phyloP scores from a whole-genome alignment of 352 stramenopile genomes.

The Phytopythium chamaehyphon region DNA sequence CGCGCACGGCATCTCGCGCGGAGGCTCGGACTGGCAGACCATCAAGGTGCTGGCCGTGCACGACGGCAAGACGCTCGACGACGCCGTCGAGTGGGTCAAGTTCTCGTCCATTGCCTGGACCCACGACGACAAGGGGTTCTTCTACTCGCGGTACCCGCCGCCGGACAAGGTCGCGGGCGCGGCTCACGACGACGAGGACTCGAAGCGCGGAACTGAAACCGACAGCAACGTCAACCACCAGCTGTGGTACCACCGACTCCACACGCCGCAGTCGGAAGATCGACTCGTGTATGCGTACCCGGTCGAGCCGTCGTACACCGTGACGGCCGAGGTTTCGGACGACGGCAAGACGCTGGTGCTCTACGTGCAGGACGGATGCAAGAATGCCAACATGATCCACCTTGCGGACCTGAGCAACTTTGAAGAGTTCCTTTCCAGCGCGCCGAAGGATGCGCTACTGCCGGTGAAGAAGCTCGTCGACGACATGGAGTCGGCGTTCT shows the following conservation, averaged over 20 bases:
- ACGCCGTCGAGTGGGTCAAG: slow-evolving; percentile 87
- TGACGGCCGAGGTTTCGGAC: slow-evolving; percentile 66
- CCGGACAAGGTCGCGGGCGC: slow-evolving; percentile 55
- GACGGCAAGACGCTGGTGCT: slow-evolving; percentile 76
- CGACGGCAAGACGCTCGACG: slow-evolving; percentile 64
- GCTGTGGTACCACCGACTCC: slow-evolving; percentile 75
- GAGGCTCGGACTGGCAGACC: slow-evolving; percentile 85
- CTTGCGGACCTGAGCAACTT: slow-evolving; percentile 54
- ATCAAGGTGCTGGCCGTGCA: slow-evolving; percentile 83
- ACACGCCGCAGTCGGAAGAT: slow-evolving; percentile 68
- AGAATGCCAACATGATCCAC: slow-evolving; percentile 89
- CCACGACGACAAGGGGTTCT: slow-evolving; percentile 82
- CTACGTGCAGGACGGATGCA: slow-evolving; percentile 80
- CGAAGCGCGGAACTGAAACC: slow-evolving; percentile 74
- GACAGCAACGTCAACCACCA: slow-evolving; percentile 76
- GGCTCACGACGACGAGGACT: slow-evolving; percentile 31
- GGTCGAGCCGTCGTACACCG: slow-evolving; percentile 66
- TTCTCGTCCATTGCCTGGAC: slow-evolving; percentile 82
- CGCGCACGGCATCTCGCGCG: slow-evolving; percentile 75
- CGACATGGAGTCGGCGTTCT: slow-evolving; percentile 81
- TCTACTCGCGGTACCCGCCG: slow-evolving; percentile 79
- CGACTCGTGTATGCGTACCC: slow-evolving; percentile 75
- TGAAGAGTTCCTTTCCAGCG: slow-evolving; percentile 34
- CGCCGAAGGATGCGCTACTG: slow-evolving; percentile 24
- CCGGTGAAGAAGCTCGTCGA: slow-evolving; percentile 78